phyloP scores from a whole-genome alignment of 768 basidiomycete species.

The Symmetrospora coprosmae region DNA sequence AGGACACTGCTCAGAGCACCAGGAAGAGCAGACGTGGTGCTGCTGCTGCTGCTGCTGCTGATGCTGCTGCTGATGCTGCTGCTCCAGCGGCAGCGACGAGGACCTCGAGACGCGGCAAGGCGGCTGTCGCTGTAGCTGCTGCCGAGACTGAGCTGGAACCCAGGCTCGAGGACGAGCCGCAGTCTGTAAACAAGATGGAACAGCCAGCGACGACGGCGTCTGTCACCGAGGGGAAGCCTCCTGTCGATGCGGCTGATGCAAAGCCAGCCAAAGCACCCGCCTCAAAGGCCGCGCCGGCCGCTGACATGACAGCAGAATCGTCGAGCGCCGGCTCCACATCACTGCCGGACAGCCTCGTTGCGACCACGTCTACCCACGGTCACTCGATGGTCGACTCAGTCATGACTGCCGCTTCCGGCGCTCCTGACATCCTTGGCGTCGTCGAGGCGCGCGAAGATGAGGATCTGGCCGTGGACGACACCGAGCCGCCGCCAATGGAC shows the following conservation, averaged over 20 bases:
- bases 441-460: constrained; percentile 16
- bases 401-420: neutral
- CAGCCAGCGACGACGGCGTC: too few relatives aligned
- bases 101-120: neutral
- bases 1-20: too few relatives aligned
- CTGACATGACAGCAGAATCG: neutral
- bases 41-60: neutral
- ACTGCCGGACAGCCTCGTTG: neutral
- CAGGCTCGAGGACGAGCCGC: neutral
- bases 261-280: neutral
- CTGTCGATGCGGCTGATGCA: neutral
- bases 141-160: neutral
- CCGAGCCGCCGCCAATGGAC: constrained; percentile 4
- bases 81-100: neutral
- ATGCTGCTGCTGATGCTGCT: neutral
- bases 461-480: neutral
- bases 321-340: neutral
- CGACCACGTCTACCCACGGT: neutral
- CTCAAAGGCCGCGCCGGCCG: neutral
- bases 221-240: neutral
- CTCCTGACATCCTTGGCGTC: constrained; percentile 18
- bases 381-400: neutral
- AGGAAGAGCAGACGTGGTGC: too few relatives aligned
- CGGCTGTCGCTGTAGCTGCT: neutral
- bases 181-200: too few relatives aligned